Base-by-base conservation (phyloP, 495 filamentous ascomycete species). In the Penicillium lividum region DNA sequence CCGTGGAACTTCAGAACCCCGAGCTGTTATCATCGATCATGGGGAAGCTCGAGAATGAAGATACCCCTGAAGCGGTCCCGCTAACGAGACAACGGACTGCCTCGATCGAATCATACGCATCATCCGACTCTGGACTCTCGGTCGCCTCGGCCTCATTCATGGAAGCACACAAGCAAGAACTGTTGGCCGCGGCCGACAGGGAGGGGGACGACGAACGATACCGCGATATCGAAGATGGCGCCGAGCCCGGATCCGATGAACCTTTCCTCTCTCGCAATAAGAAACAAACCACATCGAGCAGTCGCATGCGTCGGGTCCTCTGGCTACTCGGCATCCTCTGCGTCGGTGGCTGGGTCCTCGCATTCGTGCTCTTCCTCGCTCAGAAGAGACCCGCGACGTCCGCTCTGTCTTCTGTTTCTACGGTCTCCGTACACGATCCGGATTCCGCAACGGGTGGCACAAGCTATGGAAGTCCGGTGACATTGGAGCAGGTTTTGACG, bases 331-430 rank as follows among this genome's bases (percentile, higher is more conserved):
- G 83, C 7, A 74, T 76, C 13, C 65, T 93, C 28, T 85, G 89
- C 67, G 67, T 91, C 22, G 88, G 86, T 7, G 86, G 86, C 52
- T 98, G 94, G 94, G 63, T 89, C 11, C 69, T 92, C 50, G 91
- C 90, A 0, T 80, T 97, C 40, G 78, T 88, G 40, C 73, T 89
- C 44, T 96, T 93, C 72, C 61, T 97, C 51, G 79, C 80, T 3
- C 77, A 81, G 42, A 86, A 66, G 16, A 69, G 68, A 13, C 56
- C 68, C 16, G 56, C 56, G 42, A 50, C 54, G 34, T 62, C 62
- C n/a, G 56, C 66, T 7, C 52, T 62, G 16, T 63, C 64, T 2
- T 68, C 73, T 5, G 29, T 28, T 5, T 60, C 62, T 13, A 44
- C 64, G 1, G 53, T 63, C 5, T 63, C 66, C 16, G 52, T 67